Conservation (phyloP, 345 rosid genomes). For the Murraya koenigii region DNA sequence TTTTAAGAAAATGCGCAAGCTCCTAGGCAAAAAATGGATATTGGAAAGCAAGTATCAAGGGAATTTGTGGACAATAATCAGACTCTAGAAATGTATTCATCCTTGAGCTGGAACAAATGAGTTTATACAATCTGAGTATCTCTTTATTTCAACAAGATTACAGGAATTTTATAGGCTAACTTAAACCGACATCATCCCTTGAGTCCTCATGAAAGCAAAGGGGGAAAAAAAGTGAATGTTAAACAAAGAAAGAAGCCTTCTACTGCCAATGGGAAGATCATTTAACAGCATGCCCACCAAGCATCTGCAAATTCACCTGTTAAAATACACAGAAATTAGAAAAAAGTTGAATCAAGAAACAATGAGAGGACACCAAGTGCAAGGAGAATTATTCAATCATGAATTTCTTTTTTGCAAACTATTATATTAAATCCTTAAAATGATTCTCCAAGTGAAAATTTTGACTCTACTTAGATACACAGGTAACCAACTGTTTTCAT, state of each 20-base stretch:
- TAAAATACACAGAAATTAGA: not conserved
- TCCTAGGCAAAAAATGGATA: not conserved
- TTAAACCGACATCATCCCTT: not conserved
- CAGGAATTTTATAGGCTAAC: not conserved
- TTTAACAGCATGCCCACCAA: not conserved
- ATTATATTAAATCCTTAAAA: not conserved
- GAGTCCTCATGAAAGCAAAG: not conserved
- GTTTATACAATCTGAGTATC: not conserved
- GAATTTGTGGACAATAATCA: not conserved
- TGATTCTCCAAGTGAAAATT: not conserved
- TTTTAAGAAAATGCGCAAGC: not conserved
- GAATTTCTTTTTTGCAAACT: not conserved
- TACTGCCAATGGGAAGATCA: not conserved
- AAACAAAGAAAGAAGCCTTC: not conserved
- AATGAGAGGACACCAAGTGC: not conserved
- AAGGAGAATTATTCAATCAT: not conserved
- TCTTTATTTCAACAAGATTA: not conserved
- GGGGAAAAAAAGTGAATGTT: not conserved
- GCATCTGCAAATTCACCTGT: constrained; percentile 8
- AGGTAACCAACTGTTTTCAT: not conserved
- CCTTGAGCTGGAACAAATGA: not conserved
- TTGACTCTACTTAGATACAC: not conserved
- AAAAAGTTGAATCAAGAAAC: not conserved
- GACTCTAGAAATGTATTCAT: not conserved
- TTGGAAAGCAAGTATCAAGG: not conserved